phyloP scores from a whole-genome alignment of 768 basidiomycete genomes.

The Mycena leptocephala region DNA sequence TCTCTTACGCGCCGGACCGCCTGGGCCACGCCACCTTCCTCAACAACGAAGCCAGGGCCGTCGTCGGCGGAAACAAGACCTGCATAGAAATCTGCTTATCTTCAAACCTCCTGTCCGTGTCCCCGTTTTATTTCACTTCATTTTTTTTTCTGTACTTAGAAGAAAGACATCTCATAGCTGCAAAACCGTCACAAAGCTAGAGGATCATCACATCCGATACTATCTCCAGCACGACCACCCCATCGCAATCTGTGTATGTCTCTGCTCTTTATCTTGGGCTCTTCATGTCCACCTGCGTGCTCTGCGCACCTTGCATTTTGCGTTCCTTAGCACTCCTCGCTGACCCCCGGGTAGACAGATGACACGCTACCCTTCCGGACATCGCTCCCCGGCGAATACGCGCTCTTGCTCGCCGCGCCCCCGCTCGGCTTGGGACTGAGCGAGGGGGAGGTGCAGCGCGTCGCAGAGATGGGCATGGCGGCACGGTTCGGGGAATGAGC shows the following conservation, averaged over 20 bases:
- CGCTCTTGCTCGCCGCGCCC: slow-evolving; percentile 68
- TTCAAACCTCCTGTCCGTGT: slow-evolving; percentile 81
- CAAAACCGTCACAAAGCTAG: slow-evolving; percentile 68
- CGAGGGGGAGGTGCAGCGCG: slow-evolving; percentile 58
- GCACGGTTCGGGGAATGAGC: slow-evolving; percentile 14
- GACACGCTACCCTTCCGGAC: slow-evolving; percentile 74
- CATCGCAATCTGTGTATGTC: slow-evolving; percentile 70
- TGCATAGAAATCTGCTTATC: slow-evolving; percentile 88
- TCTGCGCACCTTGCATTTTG: background rate
- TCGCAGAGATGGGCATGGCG: slow-evolving; percentile 68
- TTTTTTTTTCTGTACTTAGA: background rate
- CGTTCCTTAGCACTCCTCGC: background rate
- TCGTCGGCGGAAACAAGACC: slow-evolving; percentile 69
- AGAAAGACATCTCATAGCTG: slow-evolving; percentile 55
- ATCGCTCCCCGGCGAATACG: slow-evolving; percentile 72
- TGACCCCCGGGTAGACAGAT: slow-evolving; percentile 63
- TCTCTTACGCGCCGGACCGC: slow-evolving; percentile 79
- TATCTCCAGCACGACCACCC: slow-evolving; percentile 69
- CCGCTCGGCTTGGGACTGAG: slow-evolving; percentile 70
- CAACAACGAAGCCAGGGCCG: slow-evolving; percentile 68
- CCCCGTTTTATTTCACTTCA: slow-evolving; percentile 61
- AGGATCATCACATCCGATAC: slow-evolving; percentile 70
- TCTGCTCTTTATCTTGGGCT: background rate
- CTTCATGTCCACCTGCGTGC: too few species aligned
- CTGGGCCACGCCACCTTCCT: slow-evolving; percentile 90